Evolutionary conservation across 352 stramenopile genomes (phyloP).

Genomic region (Achlya hypogyna): DNA sequence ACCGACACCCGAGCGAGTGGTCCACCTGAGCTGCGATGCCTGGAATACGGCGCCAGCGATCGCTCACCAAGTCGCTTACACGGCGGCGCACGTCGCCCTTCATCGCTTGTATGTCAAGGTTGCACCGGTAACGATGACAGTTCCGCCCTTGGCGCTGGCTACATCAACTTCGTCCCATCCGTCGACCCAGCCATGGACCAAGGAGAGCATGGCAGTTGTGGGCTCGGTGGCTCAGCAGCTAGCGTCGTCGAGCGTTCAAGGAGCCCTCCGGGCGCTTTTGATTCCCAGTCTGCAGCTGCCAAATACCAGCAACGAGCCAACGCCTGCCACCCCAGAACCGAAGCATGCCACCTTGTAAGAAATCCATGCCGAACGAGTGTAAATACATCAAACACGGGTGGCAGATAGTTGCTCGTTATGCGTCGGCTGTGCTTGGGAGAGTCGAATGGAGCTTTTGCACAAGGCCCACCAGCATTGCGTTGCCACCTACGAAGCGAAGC

Average conservation of each 20-base stretch:
- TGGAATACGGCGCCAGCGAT: background rate
- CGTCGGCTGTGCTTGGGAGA: too few species aligned
- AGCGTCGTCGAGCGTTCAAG: background rate
- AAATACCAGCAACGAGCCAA: too few species aligned
- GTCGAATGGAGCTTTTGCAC: slow-evolving; percentile 13
- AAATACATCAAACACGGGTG: background rate
- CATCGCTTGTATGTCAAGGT: background rate
- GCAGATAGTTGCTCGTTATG: too few species aligned
- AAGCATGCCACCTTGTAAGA: too few species aligned
- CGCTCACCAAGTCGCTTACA: background rate
- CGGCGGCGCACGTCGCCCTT: background rate
- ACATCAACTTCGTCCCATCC: background rate
- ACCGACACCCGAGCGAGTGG: background rate
- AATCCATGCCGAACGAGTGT: too few species aligned
- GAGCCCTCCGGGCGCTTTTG: too few species aligned
- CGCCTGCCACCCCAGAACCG: too few species aligned
- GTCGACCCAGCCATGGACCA: background rate
- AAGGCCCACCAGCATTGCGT: slow-evolving; percentile 1
- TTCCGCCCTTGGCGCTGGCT: background rate
- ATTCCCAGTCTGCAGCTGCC: too few species aligned
- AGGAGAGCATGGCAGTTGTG: background rate
- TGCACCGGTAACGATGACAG: background rate
- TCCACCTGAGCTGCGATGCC: too few species aligned
- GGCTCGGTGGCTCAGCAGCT: background rate
- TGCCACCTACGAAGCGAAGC: background rate